Conservation (phyloP, 2,329 filamentous ascomycete species). For the Rhexocercosporidium sp. region DNA sequence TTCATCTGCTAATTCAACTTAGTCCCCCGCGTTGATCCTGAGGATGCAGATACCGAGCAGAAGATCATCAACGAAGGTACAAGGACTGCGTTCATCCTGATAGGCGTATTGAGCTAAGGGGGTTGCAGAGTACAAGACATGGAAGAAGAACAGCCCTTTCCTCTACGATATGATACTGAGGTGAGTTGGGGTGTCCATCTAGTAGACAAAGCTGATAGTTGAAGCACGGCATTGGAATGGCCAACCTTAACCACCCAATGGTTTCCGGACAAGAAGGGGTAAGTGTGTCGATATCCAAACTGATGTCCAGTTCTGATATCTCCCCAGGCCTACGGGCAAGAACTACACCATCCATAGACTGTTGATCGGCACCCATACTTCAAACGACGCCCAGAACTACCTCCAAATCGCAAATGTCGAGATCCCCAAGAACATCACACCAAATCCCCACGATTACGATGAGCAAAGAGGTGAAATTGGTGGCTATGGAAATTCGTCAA, state of each 20-base stretch:
- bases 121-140: constrained; percentile 90
- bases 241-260: constrained; percentile 97
- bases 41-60: constrained; percentile 75
- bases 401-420: constrained; percentile 94
- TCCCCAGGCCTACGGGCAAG: constrained; percentile 73
- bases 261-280: constrained; percentile 92
- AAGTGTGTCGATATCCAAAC: constrained; percentile 35
- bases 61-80: constrained; percentile 92
- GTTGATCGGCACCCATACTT: constrained; percentile 93
- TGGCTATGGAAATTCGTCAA: constrained; percentile 76
- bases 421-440: constrained; percentile 77
- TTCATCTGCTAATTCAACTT: constrained; percentile 44
- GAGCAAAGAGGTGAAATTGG: constrained; percentile 93
- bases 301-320: constrained; percentile 4
- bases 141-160: constrained; percentile 99
- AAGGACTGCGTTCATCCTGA: not conserved
- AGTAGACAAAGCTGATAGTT: constrained; percentile 24
- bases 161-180: constrained; percentile 97
- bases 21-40: constrained; percentile 59
- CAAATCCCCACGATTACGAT: constrained; percentile 85
- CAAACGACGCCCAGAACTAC: constrained; percentile 83
- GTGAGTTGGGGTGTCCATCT: constrained; percentile 47
- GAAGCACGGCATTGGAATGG: constrained; percentile 90
- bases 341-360: constrained; percentile 87
- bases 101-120: not conserved